phyloP scores from a whole-genome alignment of 306 rosid genomes.

The Vicia sativa region DNA sequence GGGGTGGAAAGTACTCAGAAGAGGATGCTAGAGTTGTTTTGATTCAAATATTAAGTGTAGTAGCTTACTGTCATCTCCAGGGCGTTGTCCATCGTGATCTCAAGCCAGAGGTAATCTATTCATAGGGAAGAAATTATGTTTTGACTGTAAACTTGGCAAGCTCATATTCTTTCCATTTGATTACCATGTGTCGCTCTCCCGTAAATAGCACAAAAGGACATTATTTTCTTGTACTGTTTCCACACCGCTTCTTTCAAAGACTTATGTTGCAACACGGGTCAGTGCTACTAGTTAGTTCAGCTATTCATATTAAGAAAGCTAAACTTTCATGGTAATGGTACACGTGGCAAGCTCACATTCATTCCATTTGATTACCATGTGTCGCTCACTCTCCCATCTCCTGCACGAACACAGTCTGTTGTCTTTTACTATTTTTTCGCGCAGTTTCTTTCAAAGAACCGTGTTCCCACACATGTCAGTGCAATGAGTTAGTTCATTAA shows the following conservation, averaged over 20 bases:
- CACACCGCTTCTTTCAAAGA: background rate
- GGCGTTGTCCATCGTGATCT: constrained; percentile 61
- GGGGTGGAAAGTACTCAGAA: constrained; percentile 82
- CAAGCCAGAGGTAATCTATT: constrained; percentile 69
- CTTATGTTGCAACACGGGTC: background rate
- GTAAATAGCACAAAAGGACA: background rate
- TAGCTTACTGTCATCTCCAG: constrained; percentile 66
- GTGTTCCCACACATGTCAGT: background rate
- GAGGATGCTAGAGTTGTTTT: constrained; percentile 61
- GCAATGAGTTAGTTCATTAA: constrained; percentile 27
- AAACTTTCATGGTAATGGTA: background rate
- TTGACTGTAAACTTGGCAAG: background rate
- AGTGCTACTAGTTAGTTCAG: background rate
- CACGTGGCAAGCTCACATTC: background rate
- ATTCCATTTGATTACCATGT: background rate
- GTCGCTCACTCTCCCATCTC: background rate
- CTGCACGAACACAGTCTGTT: background rate
- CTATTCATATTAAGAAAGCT: background rate
- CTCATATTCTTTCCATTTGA: background rate
- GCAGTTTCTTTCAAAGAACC: background rate
- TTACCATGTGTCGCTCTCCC: background rate
- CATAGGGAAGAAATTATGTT: background rate
- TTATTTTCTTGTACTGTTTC: background rate
- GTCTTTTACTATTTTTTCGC: background rate
- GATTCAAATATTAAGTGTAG: constrained; percentile 62